Evolutionary conservation across 2,329 filamentous ascomycete genomes (phyloP).

Genomic region (Paracoccidioides lutzii): DNA sequence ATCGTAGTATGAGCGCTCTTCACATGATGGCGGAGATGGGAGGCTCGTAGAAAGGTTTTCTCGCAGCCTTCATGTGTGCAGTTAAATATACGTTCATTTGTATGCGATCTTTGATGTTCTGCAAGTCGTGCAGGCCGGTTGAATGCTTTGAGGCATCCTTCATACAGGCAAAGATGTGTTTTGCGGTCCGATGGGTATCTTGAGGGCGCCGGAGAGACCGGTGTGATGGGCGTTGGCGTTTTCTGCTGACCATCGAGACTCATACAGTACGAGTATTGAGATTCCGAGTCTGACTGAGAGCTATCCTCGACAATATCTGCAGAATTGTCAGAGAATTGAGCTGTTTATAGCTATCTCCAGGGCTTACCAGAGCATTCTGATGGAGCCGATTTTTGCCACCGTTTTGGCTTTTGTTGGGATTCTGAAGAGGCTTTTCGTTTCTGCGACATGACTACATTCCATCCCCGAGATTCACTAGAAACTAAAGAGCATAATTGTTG

Average conservation of each 20-base stretch:
- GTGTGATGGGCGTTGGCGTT: constrained; percentile 41
- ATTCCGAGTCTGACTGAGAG: constrained; percentile 23
- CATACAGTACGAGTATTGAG: constrained; percentile 18
- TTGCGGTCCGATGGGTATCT: constrained; percentile 56
- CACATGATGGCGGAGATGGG: constrained; percentile 74
- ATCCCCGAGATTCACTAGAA: neutral
- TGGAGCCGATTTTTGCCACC: constrained; percentile 19
- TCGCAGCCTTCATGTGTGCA: constrained; percentile 59
- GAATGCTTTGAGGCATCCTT: constrained; percentile 68
- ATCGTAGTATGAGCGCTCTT: constrained; percentile 66
- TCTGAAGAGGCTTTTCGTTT: constrained; percentile 25
- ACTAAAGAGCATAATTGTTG: neutral
- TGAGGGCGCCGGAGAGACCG: constrained; percentile 35
- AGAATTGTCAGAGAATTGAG: constrained; percentile 31
- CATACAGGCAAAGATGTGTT: constrained; percentile 61
- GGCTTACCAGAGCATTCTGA: constrained; percentile 19
- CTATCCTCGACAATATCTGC: constrained; percentile 24
- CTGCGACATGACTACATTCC: constrained; percentile 19
- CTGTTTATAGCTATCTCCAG: constrained; percentile 16
- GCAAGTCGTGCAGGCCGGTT: constrained; percentile 72
- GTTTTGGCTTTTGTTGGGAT: constrained; percentile 18
- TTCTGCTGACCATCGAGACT: constrained; percentile 24
- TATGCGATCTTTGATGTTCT: constrained; percentile 73
- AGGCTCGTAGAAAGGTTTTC: constrained; percentile 75
- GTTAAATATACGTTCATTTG: constrained; percentile 65